These are phyloP conservation scores for Mycena sp. DNA, from an alignment of 1,284 basidiomycete genomes.

Conservation along the genomic window DNA sequence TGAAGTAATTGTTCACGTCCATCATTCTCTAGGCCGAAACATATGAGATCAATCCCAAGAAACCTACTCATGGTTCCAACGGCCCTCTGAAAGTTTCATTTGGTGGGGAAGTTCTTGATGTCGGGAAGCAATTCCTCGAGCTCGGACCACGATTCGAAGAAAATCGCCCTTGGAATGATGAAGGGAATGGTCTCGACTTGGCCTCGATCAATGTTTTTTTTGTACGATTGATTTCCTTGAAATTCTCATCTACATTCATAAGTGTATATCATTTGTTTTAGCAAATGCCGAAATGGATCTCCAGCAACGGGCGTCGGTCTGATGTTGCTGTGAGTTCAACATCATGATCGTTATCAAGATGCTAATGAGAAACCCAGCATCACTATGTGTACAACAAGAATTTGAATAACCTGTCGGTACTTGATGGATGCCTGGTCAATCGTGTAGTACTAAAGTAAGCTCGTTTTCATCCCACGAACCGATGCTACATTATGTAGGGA, in stretches of 20 bases:
- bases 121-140: conserved; percentile 56
- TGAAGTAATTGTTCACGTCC: not conserved
- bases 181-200: conserved; percentile 50
- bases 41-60: conserved; percentile 45
- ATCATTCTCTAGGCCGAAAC: conserved; percentile 55
- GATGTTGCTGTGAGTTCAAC: conserved; percentile 51
- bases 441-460: conserved; percentile 58
- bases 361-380: conserved; percentile 40
- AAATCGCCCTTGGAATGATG: conserved; percentile 47
- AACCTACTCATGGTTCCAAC: conserved; percentile 56
- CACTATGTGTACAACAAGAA: conserved; percentile 62
- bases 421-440: conserved; percentile 50
- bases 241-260: not conserved
- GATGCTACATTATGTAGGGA: not conserved
- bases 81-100: conserved; percentile 62
- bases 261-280: not conserved
- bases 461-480: not conserved
- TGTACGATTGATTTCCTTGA: not conserved
- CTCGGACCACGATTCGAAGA: conserved; percentile 56
- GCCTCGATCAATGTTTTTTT: not conserved
- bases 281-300: conserved; percentile 2
- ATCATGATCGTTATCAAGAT: too few relatives aligned
- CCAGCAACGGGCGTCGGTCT: conserved; percentile 50
- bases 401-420: conserved; percentile 47
- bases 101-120: conserved; percentile 40